Percentiles rank a stretch among this genome's conserved stretches.
Conservation (phyloP, 176 grass and related monocot species). For the Carex littledalei region DNA sequence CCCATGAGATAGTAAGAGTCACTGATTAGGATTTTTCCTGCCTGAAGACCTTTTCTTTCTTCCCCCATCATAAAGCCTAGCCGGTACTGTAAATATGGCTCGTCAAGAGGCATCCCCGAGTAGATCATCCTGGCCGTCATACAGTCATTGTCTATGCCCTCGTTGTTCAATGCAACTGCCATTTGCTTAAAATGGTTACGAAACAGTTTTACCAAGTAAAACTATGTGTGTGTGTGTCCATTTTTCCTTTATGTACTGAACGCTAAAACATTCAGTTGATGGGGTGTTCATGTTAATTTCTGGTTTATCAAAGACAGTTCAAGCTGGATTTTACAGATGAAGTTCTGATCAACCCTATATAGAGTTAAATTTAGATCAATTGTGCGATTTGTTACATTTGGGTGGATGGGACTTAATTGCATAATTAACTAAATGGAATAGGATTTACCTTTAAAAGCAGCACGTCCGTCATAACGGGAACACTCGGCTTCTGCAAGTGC, state of each 20-base stretch:
- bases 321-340: background rate
- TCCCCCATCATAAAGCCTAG: constrained; percentile 21
- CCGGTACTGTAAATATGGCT: constrained; percentile 31
- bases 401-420: background rate
- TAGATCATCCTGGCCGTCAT: constrained; percentile 28
- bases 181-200: background rate
- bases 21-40: constrained; percentile 31
- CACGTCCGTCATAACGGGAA: background rate
- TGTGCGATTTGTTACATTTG: background rate
- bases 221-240: background rate
- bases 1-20: constrained; percentile 40
- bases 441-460: background rate
- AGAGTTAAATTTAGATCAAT: background rate
- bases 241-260: no score
- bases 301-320: background rate
- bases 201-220: background rate
- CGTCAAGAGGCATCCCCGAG: constrained; percentile 31
- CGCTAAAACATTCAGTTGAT: no score
- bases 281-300: background rate
- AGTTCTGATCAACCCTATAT: background rate
- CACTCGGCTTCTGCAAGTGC: constrained; percentile 6
- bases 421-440: background rate
- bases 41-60: constrained; percentile 29
- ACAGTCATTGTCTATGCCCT: constrained; percentile 32
- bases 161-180: constrained; percentile 28